Evolutionary conservation across 495 filamentous ascomycete genomes (phyloP), one percentile per base, ranked within the genome.

Genomic region (Penicillium cataractarum): DNA sequence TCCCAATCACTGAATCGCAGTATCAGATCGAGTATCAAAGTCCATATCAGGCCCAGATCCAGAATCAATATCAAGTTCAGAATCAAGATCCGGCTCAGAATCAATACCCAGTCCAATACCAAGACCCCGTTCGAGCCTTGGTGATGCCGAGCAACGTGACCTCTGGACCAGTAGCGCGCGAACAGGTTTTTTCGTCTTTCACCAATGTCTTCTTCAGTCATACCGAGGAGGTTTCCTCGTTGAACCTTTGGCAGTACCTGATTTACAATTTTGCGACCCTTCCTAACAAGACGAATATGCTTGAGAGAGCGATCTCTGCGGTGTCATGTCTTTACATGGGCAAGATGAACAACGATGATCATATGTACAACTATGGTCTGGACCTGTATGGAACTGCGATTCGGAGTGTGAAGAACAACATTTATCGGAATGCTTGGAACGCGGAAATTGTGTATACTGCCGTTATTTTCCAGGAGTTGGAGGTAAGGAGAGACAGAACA

Each of bases 371-470:
- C 24, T 50, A 64, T 48, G 61, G 61, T 6, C 61, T 64, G 17
- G 50, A 59, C n/a, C 44, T 64, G 46, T 64, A 64, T 35, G 58
- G 58, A 13, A 37, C 55, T 58, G 61, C 61, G 7, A 58, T 64
- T 9, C 51, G 32, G 15, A 54, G 32, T 24, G 51, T 54, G 27
- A 54, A 54, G 31, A 54, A 49, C 29, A 49, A 19, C 42, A 50
- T 49, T 27, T 64, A 22, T 55, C 61, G 61, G 31, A 64, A 64
- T 15, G 48, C 32, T 15, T 64, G 53, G 15, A 59, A 33, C 22
- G 61, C 58, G 44, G 61, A 58, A 29, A 57, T 59, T 12, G 31
- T 64, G 3, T 64, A 58, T 44, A 64, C 61, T 15, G 24, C 58
- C 9, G 56, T 50, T 2, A 37, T 64, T 17, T 64, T 64, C n/a